phyloP scores from a whole-genome alignment of 2,329 filamentous ascomycete species.

The Colletotrichum paranaense region DNA sequence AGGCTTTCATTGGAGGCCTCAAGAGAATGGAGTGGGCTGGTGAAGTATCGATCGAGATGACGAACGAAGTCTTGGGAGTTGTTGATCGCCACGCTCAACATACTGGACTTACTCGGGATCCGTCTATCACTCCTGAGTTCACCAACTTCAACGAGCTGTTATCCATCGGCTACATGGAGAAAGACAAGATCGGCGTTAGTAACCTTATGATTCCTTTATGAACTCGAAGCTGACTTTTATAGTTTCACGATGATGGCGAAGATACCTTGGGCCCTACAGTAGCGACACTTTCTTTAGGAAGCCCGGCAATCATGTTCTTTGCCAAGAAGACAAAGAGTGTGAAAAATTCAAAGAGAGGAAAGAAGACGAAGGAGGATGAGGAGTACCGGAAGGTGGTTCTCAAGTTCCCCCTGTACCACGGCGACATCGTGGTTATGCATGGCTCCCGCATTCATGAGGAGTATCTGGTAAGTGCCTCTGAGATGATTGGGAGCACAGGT shows the following conservation, averaged over 20 bases:
- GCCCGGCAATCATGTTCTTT: constrained; percentile 67
- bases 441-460: constrained; percentile 67
- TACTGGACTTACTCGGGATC: not conserved
- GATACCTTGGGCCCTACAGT: constrained; percentile 70
- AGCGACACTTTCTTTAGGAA: constrained; percentile 70
- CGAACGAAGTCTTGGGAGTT: constrained; percentile 34
- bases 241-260: constrained; percentile 77
- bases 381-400: constrained; percentile 42
- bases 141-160: constrained; percentile 72
- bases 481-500: not conserved
- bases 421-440: constrained; percentile 74
- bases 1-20: constrained; percentile 60
- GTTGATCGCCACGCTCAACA: not conserved
- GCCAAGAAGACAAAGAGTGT: constrained; percentile 59
- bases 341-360: constrained; percentile 35
- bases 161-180: constrained; percentile 71
- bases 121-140: constrained; percentile 41
- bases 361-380: not conserved
- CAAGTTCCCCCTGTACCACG: constrained; percentile 63
- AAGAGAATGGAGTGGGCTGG: constrained; percentile 68
- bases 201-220: not conserved
- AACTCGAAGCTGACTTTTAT: not conserved
- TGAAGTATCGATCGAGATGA: constrained; percentile 48
- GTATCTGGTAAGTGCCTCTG: constrained; percentile 59
- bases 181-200: constrained; percentile 64